These are phyloP conservation scores for Epicoccum sorghinum DNA, from an alignment of 2,329 filamentous ascomycete species.

Conservation along the genomic window DNA sequence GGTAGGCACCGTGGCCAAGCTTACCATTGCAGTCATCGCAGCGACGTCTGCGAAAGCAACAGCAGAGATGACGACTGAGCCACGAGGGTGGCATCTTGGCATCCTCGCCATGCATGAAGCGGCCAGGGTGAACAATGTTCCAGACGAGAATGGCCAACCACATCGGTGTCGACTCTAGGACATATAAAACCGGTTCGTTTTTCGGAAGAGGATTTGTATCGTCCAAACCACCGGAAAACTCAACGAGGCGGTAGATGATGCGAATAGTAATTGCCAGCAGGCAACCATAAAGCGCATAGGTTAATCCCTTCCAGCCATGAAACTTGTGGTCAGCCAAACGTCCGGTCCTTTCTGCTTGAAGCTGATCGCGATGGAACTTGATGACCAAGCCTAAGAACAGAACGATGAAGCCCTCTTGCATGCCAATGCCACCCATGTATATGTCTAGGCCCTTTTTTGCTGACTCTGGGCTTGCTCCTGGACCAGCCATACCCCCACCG, in stretches of 20 bases:
- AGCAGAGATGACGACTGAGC: slow-evolving; percentile 27
- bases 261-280: slow-evolving; percentile 55
- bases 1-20: slow-evolving; percentile 19
- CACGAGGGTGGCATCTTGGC: slow-evolving; percentile 27
- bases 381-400: slow-evolving; percentile 25
- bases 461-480: slow-evolving; percentile 27
- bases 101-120: slow-evolving; percentile 21
- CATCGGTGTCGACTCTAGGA: slow-evolving; percentile 63
- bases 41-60: slow-evolving; percentile 23
- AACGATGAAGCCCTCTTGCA: slow-evolving; percentile 39
- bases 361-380: slow-evolving; percentile 25
- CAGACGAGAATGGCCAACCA: slow-evolving; percentile 45
- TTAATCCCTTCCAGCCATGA: slow-evolving; percentile 24
- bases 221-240: slow-evolving; percentile 57
- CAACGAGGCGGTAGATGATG: slow-evolving; percentile 28
- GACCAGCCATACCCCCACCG: slow-evolving; percentile 46
- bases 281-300: slow-evolving; percentile 50
- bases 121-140: slow-evolving; percentile 21
- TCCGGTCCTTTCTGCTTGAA: slow-evolving; percentile 21
- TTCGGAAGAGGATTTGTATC: slow-evolving; percentile 53
- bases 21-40: slow-evolving; percentile 23
- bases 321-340: slow-evolving; percentile 16
- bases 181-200: slow-evolving; percentile 60
- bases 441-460: slow-evolving; percentile 48
- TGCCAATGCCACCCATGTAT: slow-evolving; percentile 46